These are phyloP conservation scores for Lanmaoa pseudosensibilis DNA, from an alignment of 768 basidiomycete species.

Conservation along the genomic window DNA sequence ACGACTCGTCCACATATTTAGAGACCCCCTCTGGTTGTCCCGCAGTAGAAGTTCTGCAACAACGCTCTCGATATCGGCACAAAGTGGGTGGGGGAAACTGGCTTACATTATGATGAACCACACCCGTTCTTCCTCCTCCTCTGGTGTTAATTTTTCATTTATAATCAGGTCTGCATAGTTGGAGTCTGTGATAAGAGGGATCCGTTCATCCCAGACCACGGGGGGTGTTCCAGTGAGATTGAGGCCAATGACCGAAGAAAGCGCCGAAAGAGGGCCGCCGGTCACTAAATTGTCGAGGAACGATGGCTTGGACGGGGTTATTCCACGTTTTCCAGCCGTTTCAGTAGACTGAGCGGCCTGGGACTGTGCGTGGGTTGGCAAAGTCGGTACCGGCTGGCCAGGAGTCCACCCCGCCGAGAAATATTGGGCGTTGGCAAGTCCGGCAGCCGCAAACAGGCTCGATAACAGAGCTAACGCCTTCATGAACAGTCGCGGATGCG, in stretches of 20 bases:
- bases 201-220: slow-evolving; percentile 63
- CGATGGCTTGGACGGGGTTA: slow-evolving; percentile 16
- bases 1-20: slow-evolving; percentile 66
- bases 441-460: slow-evolving; percentile 26
- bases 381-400: slow-evolving; percentile 56
- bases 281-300: slow-evolving; percentile 44
- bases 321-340: slow-evolving; percentile 24
- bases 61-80: background rate
- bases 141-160: slow-evolving; percentile 61
- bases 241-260: slow-evolving; percentile 62
- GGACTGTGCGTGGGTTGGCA: slow-evolving; percentile 10
- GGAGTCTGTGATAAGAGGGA: slow-evolving; percentile 79
- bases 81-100: background rate
- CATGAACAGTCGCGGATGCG: slow-evolving; percentile 39
- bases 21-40: slow-evolving; percentile 65
- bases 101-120: slow-evolving; percentile 82
- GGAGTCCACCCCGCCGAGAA: slow-evolving; percentile 83
- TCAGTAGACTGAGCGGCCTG: slow-evolving; percentile 26
- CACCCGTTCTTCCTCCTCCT: slow-evolving; percentile 64
- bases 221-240: slow-evolving; percentile 60
- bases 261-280: slow-evolving; percentile 49
- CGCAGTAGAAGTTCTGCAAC: slow-evolving; percentile 55
- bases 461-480: slow-evolving; percentile 42
- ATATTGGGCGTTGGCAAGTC: slow-evolving; percentile 58
- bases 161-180: slow-evolving; percentile 74